Conservation (phyloP, 345 rosid genomes). For the Rhodamnia argentea region DNA sequence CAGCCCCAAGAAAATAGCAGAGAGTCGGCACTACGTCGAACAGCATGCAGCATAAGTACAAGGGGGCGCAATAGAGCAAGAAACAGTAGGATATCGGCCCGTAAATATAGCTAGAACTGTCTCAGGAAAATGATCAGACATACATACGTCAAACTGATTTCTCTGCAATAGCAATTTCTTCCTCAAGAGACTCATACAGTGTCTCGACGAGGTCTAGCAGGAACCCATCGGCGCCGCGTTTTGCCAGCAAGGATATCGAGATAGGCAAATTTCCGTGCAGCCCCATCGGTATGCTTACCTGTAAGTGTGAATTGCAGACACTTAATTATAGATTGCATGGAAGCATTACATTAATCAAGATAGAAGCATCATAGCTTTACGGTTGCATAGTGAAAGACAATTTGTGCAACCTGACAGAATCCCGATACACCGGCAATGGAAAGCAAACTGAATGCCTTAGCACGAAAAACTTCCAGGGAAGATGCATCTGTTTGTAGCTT, state of each 20-base stretch:
- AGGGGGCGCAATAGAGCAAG: background rate
- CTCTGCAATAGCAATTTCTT: background rate
- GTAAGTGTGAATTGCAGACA: background rate
- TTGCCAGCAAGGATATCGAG: background rate
- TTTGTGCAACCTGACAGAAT: constrained; percentile 57
- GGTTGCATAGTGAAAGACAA: background rate
- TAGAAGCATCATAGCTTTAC: background rate
- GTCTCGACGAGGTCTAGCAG: background rate
- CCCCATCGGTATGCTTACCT: constrained; percentile 41
- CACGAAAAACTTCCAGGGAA: constrained; percentile 38
- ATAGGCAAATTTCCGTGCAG: constrained; percentile 1
- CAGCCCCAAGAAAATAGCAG: background rate
- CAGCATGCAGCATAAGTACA: background rate
- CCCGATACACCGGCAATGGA: constrained; percentile 79
- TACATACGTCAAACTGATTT: background rate
- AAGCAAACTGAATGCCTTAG: constrained; percentile 61
- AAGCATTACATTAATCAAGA: background rate
- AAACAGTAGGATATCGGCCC: background rate
- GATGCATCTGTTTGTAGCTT: constrained; percentile 49
- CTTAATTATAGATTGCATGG: background rate
- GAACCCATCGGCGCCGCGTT: background rate
- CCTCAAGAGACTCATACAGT: background rate
- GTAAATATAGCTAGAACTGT: background rate
- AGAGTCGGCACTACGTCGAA: background rate
- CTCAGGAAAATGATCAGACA: background rate